Evolutionary conservation across 257 asterid species (phyloP).

Genomic region (Paulownia fortunei): DNA sequence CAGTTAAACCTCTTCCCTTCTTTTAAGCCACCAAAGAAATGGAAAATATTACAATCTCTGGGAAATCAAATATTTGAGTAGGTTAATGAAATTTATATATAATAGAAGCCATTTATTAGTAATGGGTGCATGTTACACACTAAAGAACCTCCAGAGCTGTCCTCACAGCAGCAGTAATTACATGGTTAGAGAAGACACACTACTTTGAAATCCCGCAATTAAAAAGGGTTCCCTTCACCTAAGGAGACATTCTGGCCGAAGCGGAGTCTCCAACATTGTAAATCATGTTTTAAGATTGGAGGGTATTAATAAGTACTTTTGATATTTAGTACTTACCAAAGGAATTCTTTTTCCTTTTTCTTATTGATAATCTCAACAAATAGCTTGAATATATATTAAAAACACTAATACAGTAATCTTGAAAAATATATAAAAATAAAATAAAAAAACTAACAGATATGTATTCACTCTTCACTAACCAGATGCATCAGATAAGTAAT

Average conservation of each 20-base stretch:
- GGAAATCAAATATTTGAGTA: not conserved
- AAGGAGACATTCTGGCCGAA: not conserved
- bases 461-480: not conserved
- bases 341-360: not conserved
- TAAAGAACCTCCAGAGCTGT: constrained; percentile 1
- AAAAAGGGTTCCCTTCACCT: not conserved
- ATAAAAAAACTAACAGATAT: not conserved
- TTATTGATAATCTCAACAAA: not conserved
- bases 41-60: not conserved
- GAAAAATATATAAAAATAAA: not conserved
- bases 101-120: not conserved
- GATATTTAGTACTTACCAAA: not conserved
- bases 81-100: not conserved
- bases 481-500: not conserved
- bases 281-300: not conserved
- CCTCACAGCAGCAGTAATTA: constrained; percentile 1
- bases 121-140: not conserved
- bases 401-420: not conserved
- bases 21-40: not conserved
- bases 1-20: not conserved
- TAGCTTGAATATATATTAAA: not conserved
- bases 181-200: constrained; percentile 8
- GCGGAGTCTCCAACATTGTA: not conserved
- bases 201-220: not conserved
- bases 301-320: not conserved